These are phyloP conservation scores for Cyclostephanos tholiformis DNA, from an alignment of 108 stramenopile genomes.

Conservation along the genomic window DNA sequence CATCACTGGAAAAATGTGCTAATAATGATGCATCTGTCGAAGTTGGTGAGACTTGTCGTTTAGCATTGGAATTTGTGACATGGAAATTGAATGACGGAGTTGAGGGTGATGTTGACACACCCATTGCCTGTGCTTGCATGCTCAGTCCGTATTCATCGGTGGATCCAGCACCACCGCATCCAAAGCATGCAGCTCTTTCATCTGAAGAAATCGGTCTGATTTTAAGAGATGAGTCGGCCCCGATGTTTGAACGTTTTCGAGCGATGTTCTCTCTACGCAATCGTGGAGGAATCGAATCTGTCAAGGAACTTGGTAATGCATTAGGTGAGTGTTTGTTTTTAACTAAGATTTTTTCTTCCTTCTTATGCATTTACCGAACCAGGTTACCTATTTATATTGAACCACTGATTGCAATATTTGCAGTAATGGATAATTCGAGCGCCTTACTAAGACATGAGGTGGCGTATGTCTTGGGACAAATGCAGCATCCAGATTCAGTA, in stretches of 20 bases:
- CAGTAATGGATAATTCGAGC: constrained; percentile 65
- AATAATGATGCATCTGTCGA: constrained; percentile 66
- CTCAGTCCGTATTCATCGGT: constrained; percentile 76
- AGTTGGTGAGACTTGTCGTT: constrained; percentile 88
- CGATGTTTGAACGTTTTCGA: constrained; percentile 92
- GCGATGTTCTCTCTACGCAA: constrained; percentile 99
- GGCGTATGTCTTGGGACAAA: constrained; percentile 98
- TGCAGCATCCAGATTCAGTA: constrained; percentile 88
- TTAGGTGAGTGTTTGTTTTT: constrained; percentile 25
- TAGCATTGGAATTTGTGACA: constrained; percentile 83
- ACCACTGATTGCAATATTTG: neutral
- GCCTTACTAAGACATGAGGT: constrained; percentile 98
- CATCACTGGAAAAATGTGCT: constrained; percentile 45
- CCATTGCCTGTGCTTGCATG: constrained; percentile 84
- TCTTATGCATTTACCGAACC: neutral
- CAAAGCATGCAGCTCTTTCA: constrained; percentile 56
- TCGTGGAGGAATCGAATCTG: constrained; percentile 80
- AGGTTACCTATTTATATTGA: neutral
- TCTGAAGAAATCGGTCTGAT: constrained; percentile 65
- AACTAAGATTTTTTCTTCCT: neutral
- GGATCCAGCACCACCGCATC: constrained; percentile 90
- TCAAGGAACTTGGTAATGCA: constrained; percentile 79
- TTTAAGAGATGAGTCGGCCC: constrained; percentile 63
- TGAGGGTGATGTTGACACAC: constrained; percentile 49
- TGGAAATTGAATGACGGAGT: constrained; percentile 58